Evolutionary conservation across 495 filamentous ascomycete genomes (phyloP).

Genomic region (Penicillium salamii): DNA sequence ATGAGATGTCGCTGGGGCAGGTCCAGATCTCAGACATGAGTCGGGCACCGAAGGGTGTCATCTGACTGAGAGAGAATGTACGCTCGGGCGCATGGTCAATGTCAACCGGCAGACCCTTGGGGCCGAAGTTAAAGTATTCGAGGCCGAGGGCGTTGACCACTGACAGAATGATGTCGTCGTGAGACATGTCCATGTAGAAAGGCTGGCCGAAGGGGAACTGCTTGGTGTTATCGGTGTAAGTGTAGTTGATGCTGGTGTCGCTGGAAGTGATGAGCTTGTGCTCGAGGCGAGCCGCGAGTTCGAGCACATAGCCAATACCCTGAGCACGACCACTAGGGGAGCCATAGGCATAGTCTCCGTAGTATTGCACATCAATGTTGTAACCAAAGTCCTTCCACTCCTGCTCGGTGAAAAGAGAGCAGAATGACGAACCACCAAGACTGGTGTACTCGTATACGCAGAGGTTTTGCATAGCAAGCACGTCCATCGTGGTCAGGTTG

Average conservation of each 20-base stretch:
- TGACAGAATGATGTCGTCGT: constrained; percentile 39
- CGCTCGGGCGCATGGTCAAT: constrained; percentile 43
- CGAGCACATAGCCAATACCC: constrained; percentile 61
- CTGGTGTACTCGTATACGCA: constrained; percentile 32
- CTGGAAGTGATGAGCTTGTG: constrained; percentile 50
- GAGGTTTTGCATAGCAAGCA: constrained; percentile 51
- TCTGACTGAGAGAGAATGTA: constrained; percentile 23
- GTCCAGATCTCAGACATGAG: constrained; percentile 60
- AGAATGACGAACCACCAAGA: constrained; percentile 40
- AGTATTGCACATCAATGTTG: constrained; percentile 57
- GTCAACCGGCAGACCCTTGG: constrained; percentile 38
- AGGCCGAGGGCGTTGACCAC: constrained; percentile 51
- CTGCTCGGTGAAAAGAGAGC: constrained; percentile 53
- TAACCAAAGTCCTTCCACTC: constrained; percentile 58
- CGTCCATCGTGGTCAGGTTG: constrained; percentile 49
- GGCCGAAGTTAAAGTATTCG: constrained; percentile 19
- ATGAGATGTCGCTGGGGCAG: constrained; percentile 17
- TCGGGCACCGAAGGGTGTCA: constrained; percentile 61
- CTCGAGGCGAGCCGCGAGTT: constrained; percentile 57
- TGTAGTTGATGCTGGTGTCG: constrained; percentile 57
- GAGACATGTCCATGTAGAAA: constrained; percentile 46
- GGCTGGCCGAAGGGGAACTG: constrained; percentile 52
- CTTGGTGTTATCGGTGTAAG: constrained; percentile 41
- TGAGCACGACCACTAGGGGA: constrained; percentile 60
- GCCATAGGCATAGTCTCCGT: constrained; percentile 56